Percentiles rank a stretch among this genome's conserved stretches.
phyloP scores from a whole-genome alignment of 2,329 filamentous ascomycete genomes.

The Nemania sp. region DNA sequence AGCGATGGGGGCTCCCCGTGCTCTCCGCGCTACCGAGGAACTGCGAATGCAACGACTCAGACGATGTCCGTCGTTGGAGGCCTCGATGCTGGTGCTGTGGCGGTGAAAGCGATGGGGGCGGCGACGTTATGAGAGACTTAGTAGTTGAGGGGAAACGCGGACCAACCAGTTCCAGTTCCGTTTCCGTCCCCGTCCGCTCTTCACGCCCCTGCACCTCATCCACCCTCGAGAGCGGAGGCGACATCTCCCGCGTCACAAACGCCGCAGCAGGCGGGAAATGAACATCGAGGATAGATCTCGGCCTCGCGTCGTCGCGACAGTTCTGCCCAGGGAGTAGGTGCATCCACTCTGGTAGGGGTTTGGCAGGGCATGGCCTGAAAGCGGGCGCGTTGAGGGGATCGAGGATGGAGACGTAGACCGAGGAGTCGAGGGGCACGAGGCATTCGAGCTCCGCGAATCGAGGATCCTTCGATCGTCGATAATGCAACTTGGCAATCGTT shows the following conservation, averaged over 20 bases:
- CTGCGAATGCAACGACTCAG: slow-evolving; percentile 10
- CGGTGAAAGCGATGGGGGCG: background rate
- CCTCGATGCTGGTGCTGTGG: background rate
- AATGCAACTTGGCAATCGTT: slow-evolving; percentile 33
- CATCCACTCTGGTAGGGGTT: slow-evolving; percentile 65
- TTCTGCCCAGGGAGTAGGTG: slow-evolving; percentile 45
- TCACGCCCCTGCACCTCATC: background rate
- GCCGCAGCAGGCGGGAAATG: slow-evolving; percentile 39
- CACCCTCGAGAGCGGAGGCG: background rate
- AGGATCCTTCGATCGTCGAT: slow-evolving; percentile 31
- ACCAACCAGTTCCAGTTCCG: background rate
- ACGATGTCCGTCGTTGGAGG: slow-evolving; percentile 9
- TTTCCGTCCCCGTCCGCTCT: background rate
- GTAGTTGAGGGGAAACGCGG: background rate
- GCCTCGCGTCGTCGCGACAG: slow-evolving; percentile 32
- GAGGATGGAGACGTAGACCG: slow-evolving; percentile 63
- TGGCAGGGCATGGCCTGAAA: slow-evolving; percentile 63
- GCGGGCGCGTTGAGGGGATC: slow-evolving; percentile 61
- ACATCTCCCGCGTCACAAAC: background rate
- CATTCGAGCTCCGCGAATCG: slow-evolving; percentile 39
- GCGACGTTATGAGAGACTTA: background rate
- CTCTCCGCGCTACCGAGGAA: background rate
- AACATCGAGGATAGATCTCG: slow-evolving; percentile 46
- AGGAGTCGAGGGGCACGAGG: slow-evolving; percentile 47
- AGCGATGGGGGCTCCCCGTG: background rate